Percentiles rank a stretch among this genome's conserved stretches.
Evolutionary conservation across 495 filamentous ascomycete species (phyloP).

Genomic region (Xylaria acuta): DNA sequence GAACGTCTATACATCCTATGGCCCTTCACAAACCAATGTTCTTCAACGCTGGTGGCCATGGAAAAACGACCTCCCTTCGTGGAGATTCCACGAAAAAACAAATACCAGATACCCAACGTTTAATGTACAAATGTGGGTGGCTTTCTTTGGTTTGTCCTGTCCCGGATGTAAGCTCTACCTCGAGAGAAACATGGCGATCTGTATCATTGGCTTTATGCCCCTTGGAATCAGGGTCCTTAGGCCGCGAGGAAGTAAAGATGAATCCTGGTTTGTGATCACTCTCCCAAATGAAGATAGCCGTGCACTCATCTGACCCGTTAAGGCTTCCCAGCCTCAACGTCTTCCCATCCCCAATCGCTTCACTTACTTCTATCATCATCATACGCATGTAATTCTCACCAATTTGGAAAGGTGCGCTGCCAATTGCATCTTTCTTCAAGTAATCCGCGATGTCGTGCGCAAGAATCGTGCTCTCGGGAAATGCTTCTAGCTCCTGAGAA

Average conservation of each 20-base stretch:
- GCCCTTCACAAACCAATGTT: background rate
- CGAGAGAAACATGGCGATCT: constrained; percentile 9
- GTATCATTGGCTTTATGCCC: background rate
- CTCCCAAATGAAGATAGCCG: background rate
- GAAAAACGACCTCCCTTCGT: background rate
- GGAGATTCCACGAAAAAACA: background rate
- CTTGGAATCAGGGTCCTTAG: background rate
- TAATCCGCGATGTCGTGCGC: background rate
- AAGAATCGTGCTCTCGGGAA: background rate
- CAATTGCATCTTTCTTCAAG: constrained; percentile 22
- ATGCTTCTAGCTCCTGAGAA: background rate
- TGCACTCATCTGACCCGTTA: background rate
- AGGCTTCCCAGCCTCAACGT: background rate
- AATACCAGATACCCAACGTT: constrained; percentile 1
- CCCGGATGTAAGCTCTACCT: background rate
- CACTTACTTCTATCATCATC: background rate
- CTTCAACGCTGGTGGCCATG: background rate
- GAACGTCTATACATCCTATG: background rate
- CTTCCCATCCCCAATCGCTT: background rate
- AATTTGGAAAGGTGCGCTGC: background rate
- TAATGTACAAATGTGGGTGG: background rate
- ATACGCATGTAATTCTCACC: constrained; percentile 1
- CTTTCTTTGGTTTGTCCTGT: background rate
- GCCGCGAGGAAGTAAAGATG: constrained; percentile 12
- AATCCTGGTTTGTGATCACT: background rate